phyloP scores from a whole-genome alignment of 768 basidiomycete genomes.

The Termitomyces sp. region DNA sequence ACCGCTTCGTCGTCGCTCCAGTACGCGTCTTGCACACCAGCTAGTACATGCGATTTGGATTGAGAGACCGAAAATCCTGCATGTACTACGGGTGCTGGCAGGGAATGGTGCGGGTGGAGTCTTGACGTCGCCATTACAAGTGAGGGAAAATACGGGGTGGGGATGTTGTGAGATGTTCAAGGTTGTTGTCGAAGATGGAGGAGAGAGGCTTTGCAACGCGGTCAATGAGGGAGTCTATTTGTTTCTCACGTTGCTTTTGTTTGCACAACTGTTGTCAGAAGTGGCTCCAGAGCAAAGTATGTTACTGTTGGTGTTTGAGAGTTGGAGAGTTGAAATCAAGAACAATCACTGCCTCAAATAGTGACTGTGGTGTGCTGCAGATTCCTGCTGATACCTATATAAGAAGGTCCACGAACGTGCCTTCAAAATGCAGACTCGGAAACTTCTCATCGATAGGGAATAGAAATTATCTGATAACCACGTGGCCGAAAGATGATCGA shows the following conservation, averaged over 20 bases:
- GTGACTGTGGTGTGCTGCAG: neutral
- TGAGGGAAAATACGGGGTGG: neutral
- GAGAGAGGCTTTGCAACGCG: slow-evolving; percentile 11
- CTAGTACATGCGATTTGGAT: slow-evolving; percentile 81
- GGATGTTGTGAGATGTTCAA: neutral
- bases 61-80: slow-evolving; percentile 66
- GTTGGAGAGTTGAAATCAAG: neutral
- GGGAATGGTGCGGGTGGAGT: slow-evolving; percentile 53
- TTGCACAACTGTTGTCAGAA: slow-evolving; percentile 8
- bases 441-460: neutral
- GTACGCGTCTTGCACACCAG: slow-evolving; percentile 93
- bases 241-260: slow-evolving; percentile 21
- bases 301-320: no score
- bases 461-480: slow-evolving; percentile 12
- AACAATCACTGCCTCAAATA: neutral
- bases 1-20: slow-evolving; percentile 92
- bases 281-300: neutral
- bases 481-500: slow-evolving; percentile 6
- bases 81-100: slow-evolving; percentile 72
- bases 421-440: neutral
- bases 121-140: slow-evolving; percentile 44
- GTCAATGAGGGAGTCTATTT: slow-evolving; percentile 16
- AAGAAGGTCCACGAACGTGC: neutral
- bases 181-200: slow-evolving; percentile 5
- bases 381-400: neutral